Evolutionary conservation across 768 basidiomycete species (phyloP).

Genomic region (Suillus discolor): DNA sequence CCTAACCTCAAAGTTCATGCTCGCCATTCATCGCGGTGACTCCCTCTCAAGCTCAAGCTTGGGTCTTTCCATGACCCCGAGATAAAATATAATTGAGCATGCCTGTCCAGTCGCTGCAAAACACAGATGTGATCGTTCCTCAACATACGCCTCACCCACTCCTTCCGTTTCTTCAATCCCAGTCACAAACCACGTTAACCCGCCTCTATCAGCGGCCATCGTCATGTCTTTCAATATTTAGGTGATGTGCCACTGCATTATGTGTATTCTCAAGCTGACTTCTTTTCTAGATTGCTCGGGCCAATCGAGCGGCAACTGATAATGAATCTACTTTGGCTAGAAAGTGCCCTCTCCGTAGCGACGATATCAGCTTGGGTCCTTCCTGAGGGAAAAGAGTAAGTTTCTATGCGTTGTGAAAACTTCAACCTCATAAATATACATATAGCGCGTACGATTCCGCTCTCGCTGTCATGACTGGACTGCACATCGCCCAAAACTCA

Average conservation of each 20-base stretch:
- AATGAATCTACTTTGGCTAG: constrained; percentile 89
- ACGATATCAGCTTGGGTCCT: constrained; percentile 80
- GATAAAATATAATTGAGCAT: constrained; percentile 4
- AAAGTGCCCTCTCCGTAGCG: constrained; percentile 63
- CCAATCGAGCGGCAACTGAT: constrained; percentile 83
- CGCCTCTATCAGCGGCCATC: constrained; percentile 85
- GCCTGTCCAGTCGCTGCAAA: constrained; percentile 7
- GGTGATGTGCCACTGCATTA: constrained; percentile 44
- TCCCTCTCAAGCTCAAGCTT: background rate
- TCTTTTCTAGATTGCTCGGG: constrained; percentile 59
- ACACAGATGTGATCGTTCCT: constrained; percentile 13
- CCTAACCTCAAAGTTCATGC: background rate
- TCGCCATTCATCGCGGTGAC: background rate
- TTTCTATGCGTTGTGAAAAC: background rate
- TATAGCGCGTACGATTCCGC: constrained; percentile 73
- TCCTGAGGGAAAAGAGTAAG: constrained; percentile 71
- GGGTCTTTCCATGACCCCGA: background rate
- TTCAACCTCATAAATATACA: background rate
- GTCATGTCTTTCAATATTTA: constrained; percentile 87
- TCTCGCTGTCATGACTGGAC: constrained; percentile 57
- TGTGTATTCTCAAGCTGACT: constrained; percentile 10
- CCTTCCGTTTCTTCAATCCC: constrained; percentile 78
- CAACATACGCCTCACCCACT: constrained; percentile 58
- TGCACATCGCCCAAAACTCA: constrained; percentile 71
- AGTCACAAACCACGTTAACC: constrained; percentile 75